Evolutionary conservation across 352 stramenopile genomes (phyloP), one percentile per base, ranked within the genome.

Genomic region (Pythium angustatum): DNA sequence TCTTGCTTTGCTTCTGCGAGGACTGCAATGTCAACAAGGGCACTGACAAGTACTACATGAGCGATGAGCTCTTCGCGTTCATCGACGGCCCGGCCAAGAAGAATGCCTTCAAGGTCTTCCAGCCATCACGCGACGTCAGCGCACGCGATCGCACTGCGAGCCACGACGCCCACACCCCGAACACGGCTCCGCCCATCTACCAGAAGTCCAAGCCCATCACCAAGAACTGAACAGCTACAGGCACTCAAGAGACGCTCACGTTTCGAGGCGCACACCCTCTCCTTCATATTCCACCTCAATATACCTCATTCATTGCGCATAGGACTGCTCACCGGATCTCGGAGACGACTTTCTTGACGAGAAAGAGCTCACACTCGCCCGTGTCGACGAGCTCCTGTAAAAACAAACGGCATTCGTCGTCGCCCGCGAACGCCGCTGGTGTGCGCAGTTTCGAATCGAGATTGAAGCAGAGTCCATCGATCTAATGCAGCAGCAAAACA

Each of bases 1-100:
- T 94, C 59, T 62, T 96, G 43, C 82, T 96, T 36, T 93, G 84
- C 71, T 96, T 92, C 70, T 94, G 87, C 54, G 81, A 95, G 65
- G 84, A 93, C 72, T 90, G 81, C 78, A 85, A 85, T 54, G 78
- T 93, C 30, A 93, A 91, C 71, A 88, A 91, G 54, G 74, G 67
- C 44, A 86, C 84, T 3, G 73, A 84, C 56, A 78, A 81, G 62
- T 93, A 91, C 73, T 93, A 88, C 75, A 93, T 93, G 84, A 90
- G 79, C 50, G 81, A 93, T 63, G 81, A 93, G 49, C 77, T 93
- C 4, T 75, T 93, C 17, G 80, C 82, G n/a, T 93, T 78, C 66
- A 88, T 93, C 38, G 81, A 93, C 38, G 84, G 80, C 0, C 80
- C 84, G 15, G 80, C 81, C 48, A 91, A 91, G 77, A 87, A 88